Evolutionary conservation across 2,329 filamentous ascomycete genomes (phyloP), one percentile per base, ranked within the genome.

Genomic region (Calycina herbarum): DNA sequence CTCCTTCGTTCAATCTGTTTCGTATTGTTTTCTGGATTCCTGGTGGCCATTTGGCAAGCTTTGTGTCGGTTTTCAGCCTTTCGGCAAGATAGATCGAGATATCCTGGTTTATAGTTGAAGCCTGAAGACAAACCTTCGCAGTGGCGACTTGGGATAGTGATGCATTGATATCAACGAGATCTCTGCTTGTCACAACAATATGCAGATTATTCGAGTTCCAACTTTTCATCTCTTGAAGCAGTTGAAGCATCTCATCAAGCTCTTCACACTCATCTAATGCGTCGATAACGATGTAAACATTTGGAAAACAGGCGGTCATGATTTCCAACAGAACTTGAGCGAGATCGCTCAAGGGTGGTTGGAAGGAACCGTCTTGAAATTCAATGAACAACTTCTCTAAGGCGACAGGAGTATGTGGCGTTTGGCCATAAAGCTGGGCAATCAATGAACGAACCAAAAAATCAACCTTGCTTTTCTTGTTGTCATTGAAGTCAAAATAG

Each of bases 401-500:
- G 17, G 29, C 20, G 60, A 31, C 59, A 61, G n/a, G 66, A 51
- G 38, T 71, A 59, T 66, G 75, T 74, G 6, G 56, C 38, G 6
- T 71, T 38, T 66, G 61, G 27, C 69, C 51, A 58, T 57, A 73
- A 2, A 79, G 71, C 61, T 79, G 78, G 17, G 74, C 40, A n/a
- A 78, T 63, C 0, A 79, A 56, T 1, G 75, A 69, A 0, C 76
- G 73, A 24, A 51, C 10, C 2, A 79, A 67, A 73, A 79, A 73
- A 0, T 71, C 75, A 0, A 65, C 35, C 20, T 73, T 64, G 60
- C 78, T 76, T 51, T 79, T 80, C 13, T 48, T 42, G 0, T 65
- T 40, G 38, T 79, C 76, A 31, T 73, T 75, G 68, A 78, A 79
- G 3, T 75, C 73, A 61, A 80, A 80, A 69, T 75, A 80, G 68